A percentile compares a stretch with the other conserved stretches of the same genome.
These are phyloP conservation scores for Rheum nobile DNA, from an alignment of 148 eudicot genomes.

Conservation along the genomic window DNA sequence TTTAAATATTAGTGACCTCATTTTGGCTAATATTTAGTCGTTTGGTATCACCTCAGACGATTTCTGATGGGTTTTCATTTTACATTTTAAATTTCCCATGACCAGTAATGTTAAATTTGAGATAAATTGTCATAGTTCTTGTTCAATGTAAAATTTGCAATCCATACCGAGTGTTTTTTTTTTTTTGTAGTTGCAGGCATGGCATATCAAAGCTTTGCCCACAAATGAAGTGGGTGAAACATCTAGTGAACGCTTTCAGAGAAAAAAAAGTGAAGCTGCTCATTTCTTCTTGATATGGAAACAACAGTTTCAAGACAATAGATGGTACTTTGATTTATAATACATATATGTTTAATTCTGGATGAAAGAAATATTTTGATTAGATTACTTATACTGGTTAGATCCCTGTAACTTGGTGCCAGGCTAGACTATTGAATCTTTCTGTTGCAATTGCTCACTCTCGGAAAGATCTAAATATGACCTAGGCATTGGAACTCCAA, in stretches of 20 bases:
- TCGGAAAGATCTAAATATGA: not conserved
- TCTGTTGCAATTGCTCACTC: not conserved
- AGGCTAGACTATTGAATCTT: not conserved
- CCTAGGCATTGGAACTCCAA: not conserved
- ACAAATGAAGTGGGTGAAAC: slow-evolving; percentile 25
- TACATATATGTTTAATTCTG: not conserved
- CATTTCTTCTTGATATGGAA: too few relatives aligned
- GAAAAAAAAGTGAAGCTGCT: too few relatives aligned
- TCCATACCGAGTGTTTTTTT: not conserved
- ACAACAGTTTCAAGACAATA: too few relatives aligned
- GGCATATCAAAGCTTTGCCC: slow-evolving; percentile 34
- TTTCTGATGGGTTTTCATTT: not conserved
- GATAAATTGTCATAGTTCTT: not conserved
- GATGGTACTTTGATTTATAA: too few relatives aligned
- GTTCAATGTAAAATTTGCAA: not conserved
- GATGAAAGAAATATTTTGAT: not conserved
- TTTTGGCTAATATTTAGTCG: not conserved
- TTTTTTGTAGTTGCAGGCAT: slow-evolving; percentile 27
- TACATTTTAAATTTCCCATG: not conserved
- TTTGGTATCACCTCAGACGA: not conserved
- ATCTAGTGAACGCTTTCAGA: too few relatives aligned
- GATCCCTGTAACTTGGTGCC: too few relatives aligned
- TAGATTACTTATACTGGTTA: not conserved
- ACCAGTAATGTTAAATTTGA: not conserved
- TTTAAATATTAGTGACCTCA: not conserved